Evolutionary conservation across 2,329 filamentous ascomycete genomes (phyloP).

Genomic region (Neocatenulostroma microsporum): DNA sequence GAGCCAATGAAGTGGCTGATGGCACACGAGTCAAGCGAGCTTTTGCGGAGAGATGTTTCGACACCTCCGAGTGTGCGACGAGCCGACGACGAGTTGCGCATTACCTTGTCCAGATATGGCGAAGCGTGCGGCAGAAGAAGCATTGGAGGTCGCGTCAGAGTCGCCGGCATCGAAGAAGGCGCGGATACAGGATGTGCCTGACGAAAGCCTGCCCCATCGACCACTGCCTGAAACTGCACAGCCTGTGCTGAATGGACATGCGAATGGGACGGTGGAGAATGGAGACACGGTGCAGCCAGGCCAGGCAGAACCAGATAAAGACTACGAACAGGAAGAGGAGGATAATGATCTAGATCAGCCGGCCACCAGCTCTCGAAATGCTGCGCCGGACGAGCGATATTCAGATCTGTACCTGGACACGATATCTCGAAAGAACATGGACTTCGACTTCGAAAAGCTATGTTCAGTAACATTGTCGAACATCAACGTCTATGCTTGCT

Average conservation of each 20-base stretch:
- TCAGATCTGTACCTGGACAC: slow-evolving; percentile 96
- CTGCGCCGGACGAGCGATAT: slow-evolving; percentile 77
- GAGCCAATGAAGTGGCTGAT: no score
- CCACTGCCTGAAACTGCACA: no score
- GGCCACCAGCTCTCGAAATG: slow-evolving; percentile 56
- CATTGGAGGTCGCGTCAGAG: slow-evolving; percentile 36
- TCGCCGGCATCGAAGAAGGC: slow-evolving; percentile 44
- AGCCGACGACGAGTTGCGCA: no score
- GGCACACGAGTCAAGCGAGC: no score
- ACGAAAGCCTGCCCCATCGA: slow-evolving; percentile 25
- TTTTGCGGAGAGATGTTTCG: no score
- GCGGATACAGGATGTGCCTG: slow-evolving; percentile 37
- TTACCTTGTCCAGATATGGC: no score
- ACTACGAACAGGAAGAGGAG: slow-evolving; percentile 29
- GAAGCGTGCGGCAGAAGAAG: slow-evolving; percentile 41
- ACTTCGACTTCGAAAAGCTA: slow-evolving; percentile 98
- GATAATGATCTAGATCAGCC: slow-evolving; percentile 30
- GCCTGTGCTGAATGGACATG: slow-evolving; percentile 19
- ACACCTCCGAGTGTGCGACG: no score
- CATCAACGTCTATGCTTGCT: slow-evolving; percentile 96
- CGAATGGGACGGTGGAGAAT: slow-evolving; percentile 12
- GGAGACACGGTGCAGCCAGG: background rate
- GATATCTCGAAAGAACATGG: slow-evolving; percentile 82
- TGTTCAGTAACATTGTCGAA: slow-evolving; percentile 94
- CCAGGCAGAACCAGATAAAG: slow-evolving; percentile 17